Base-by-base conservation (phyloP, 768 basidiomycete genomes). In the Calocybe indica region DNA sequence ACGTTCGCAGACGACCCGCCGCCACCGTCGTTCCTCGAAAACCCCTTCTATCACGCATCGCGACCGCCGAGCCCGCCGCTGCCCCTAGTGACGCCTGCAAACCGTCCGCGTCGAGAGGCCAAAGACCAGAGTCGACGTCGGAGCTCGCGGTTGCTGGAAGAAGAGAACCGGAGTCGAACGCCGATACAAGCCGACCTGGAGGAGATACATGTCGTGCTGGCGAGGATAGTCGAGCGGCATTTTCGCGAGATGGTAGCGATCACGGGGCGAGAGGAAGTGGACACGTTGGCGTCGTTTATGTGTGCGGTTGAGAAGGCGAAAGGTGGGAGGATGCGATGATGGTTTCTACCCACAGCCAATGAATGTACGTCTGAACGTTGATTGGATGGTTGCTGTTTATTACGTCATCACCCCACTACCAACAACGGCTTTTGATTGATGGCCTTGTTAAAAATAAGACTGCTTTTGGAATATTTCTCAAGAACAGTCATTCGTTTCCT, bases 211-310 rank as follows among this genome's bases (percentile, higher is more conserved):
- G 69, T 62, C 0, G 73, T 85, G 38, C 65, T 92, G 32, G 88
- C 88, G 2, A 66, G 69, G 6, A 73, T 92, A 36, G 87, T 81
- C 2, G 83, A 88, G 57, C 73, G 73, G 46, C 89, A 92, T 63
- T 91, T 88, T 61, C 71, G 77, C 48, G 80, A 84, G 35, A 69
- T 79, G 48, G 56, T 65, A 9, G 64, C 74, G 12, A 70, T 73
- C 22, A 71, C 63, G 51, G 71, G 72, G 9, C 72, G 82, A 44
- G 83, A 83, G 62, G 89, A 92, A 63, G 81, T 88, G 40, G 89
- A 91, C 51, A 85, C 82, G n/a, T 68, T 91, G 36, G 85, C 86
- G 13, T 77, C 82, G 30, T 90, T 91, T 55, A 85, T 90, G 85
- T 82, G 78, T 55, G 75, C 80, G 11, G 77, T 89, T 43, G 86